Evolutionary conservation across 495 filamentous ascomycete species (phyloP).

Genomic region (Penicillium canariense): DNA sequence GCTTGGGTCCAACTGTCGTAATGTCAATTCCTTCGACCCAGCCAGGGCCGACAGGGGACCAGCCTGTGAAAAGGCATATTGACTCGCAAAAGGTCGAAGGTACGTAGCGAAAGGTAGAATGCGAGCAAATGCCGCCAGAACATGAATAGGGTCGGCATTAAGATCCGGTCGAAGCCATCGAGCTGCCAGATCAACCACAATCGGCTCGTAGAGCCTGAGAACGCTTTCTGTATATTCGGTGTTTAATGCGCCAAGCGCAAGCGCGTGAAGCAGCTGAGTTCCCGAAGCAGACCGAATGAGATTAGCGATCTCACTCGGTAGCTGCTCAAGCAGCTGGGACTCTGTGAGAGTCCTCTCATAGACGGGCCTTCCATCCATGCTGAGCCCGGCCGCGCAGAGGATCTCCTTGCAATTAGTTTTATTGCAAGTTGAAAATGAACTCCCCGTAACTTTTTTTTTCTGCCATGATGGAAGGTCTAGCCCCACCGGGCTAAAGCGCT

Average conservation of each 20-base stretch:
- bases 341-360: constrained; percentile 46
- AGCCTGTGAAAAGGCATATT: constrained; percentile 43
- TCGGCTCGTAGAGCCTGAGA: constrained; percentile 64
- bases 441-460: constrained; percentile 42
- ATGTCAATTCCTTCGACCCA: constrained; percentile 36
- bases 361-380: constrained; percentile 44
- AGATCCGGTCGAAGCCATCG: constrained; percentile 60
- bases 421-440: constrained; percentile 23
- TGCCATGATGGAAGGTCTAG: constrained; percentile 33
- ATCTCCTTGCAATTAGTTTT: constrained; percentile 27
- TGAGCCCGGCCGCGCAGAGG: constrained; percentile 39
- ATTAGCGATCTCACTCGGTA: constrained; percentile 63
- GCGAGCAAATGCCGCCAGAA: constrained; percentile 72
- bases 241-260: constrained; percentile 65
- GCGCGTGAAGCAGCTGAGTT: constrained; percentile 64
- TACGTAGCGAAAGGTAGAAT: constrained; percentile 77
- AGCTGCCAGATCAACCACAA: constrained; percentile 78
- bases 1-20: constrained; percentile 36
- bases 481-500: constrained; percentile 25
- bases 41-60: constrained; percentile 41
- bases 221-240: constrained; percentile 62
- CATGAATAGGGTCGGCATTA: constrained; percentile 42
- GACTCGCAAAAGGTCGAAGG: constrained; percentile 50
- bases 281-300: constrained; percentile 62
- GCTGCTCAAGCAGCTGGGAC: constrained; percentile 47